Percentiles rank a stretch among this genome's conserved stretches.
Evolutionary conservation across 192 early-diverging fungal genomes (phyloP).

Genomic region (Entomortierella chlamydospora): DNA sequence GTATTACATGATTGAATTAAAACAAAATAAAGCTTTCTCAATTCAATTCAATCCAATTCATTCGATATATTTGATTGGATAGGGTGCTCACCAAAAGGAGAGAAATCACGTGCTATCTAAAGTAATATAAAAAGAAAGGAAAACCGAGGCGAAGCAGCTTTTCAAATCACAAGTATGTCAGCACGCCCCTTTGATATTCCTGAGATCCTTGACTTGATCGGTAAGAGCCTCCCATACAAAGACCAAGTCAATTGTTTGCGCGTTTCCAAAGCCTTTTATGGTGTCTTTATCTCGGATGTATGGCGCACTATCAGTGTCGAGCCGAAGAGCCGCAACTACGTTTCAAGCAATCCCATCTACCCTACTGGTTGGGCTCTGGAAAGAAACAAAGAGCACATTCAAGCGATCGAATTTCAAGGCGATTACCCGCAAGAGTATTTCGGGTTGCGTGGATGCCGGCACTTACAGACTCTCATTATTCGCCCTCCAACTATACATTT

Average conservation of each 20-base stretch:
- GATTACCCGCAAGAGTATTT: neutral
- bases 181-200: neutral
- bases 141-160: no score
- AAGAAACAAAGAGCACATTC: neutral
- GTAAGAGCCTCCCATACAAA: neutral
- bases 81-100: no score
- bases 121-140: no score
- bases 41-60: no score
- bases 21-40: no score
- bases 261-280: neutral
- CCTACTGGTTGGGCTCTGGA: neutral
- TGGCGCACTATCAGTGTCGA: neutral
- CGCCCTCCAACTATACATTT: no score
- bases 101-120: no score
- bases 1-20: no score
- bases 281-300: neutral
- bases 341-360: neutral
- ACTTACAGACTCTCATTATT: neutral
- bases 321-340: neutral
- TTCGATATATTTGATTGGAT: no score
- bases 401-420: neutral
- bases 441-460: neutral
- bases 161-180: neutral
- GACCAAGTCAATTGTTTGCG: neutral
- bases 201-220: neutral